Conservation (phyloP, 2,329 filamentous ascomycete species). For the Penicillium crustosum region DNA sequence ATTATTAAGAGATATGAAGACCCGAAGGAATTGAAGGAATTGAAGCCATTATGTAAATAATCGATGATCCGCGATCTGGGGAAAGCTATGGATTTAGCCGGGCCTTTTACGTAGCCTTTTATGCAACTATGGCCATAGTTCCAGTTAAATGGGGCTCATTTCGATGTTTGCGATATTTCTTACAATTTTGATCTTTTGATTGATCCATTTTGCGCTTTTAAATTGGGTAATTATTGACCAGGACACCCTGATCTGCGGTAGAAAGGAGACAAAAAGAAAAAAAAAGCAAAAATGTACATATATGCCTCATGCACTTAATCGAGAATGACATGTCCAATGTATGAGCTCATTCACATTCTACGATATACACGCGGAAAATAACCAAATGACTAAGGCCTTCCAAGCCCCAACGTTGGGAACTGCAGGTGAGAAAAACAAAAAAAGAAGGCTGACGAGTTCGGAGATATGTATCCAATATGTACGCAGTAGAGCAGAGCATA, state of each 20-base stretch:
- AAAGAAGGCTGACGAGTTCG: not conserved
- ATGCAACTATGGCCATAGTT: slow-evolving; percentile 1
- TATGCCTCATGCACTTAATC: slow-evolving; percentile 4
- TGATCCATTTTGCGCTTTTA: not conserved
- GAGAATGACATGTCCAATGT: slow-evolving; percentile 2
- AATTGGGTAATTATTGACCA: not conserved
- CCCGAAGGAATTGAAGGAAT: not conserved
- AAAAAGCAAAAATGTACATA: slow-evolving; percentile 1
- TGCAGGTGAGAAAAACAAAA: not conserved
- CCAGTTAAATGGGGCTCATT: not conserved
- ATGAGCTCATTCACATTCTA: not conserved
- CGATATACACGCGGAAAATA: not conserved
- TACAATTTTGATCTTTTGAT: not conserved
- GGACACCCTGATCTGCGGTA: not conserved
- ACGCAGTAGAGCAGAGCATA: slow-evolving; percentile 10
- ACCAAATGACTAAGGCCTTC: not conserved
- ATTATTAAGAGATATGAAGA: not conserved
- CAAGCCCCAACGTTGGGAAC: slow-evolving; percentile 14
- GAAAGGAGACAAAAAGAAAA: slow-evolving; percentile 3
- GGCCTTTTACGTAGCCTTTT: not conserved
- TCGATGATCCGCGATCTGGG: slow-evolving; percentile 6
- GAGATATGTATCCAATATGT: not conserved
- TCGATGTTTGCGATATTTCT: not conserved
- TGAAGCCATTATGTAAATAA: not conserved
- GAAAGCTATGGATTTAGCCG: slow-evolving; percentile 8